phyloP scores from a whole-genome alignment of 441 rosid genomes.

The Pelargonium fulgidum region DNA sequence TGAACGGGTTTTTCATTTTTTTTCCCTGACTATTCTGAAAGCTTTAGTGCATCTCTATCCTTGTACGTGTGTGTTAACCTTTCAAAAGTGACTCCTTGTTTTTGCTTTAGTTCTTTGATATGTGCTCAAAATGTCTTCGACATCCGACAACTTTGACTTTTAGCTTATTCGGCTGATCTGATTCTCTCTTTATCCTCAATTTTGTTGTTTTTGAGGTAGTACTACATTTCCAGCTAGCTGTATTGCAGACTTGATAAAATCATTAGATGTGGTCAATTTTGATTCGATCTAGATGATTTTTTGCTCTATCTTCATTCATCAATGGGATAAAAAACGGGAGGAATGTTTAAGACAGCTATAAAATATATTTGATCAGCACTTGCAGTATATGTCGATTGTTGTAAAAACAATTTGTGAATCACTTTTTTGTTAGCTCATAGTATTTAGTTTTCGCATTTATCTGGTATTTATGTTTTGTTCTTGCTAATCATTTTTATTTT shows the following conservation, averaged over 20 bases:
- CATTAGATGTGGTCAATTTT: no score
- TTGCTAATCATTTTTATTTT: not conserved
- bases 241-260: not conserved
- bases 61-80: slow-evolving; percentile 17
- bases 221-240: slow-evolving; percentile 18
- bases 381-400: no score
- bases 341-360: no score
- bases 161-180: slow-evolving; percentile 8
- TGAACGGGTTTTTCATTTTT: slow-evolving; percentile 16
- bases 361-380: no score
- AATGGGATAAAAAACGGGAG: no score
- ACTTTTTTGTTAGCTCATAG: no score
- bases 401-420: no score
- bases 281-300: no score
- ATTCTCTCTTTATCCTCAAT: slow-evolving; percentile 7
- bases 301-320: no score
- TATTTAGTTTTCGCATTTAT: not conserved
- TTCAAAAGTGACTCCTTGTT: slow-evolving; percentile 17
- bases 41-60: slow-evolving; percentile 17
- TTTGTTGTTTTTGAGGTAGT: not conserved
- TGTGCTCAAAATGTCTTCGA: slow-evolving; percentile 20
- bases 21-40: slow-evolving; percentile 9
- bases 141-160: slow-evolving; percentile 25
- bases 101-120: slow-evolving; percentile 14
- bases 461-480: slow-evolving; percentile 7